Conservation (phyloP, 257 asterid species). For the Capsicum pubescens region DNA sequence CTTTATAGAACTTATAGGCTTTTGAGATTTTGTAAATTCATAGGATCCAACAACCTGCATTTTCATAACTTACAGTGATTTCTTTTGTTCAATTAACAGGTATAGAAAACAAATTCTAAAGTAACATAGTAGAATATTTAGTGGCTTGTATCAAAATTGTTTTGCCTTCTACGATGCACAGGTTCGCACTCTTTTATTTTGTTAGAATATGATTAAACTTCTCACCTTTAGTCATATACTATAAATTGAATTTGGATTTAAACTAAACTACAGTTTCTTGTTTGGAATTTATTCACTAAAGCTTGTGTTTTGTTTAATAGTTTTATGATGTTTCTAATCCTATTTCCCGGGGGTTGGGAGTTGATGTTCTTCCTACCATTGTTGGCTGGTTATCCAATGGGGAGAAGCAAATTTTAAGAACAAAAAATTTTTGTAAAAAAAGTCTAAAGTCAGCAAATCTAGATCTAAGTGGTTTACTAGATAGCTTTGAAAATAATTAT, state of each 20-base stretch:
- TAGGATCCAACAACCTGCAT: too few relatives aligned
- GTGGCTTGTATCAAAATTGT: conserved; percentile 78
- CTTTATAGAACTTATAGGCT: too few relatives aligned
- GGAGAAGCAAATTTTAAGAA: conserved; percentile 63
- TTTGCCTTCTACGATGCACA: conserved; percentile 71
- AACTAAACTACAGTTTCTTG: background rate
- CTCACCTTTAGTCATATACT: background rate
- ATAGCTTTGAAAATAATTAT: conserved; percentile 67
- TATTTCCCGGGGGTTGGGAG: conserved; percentile 57
- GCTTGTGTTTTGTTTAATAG: conserved; percentile 40
- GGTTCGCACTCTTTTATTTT: conserved; percentile 47
- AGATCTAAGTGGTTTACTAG: conserved; percentile 73
- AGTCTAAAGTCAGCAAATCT: conserved; percentile 73
- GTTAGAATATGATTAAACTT: background rate
- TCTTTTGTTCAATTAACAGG: too few relatives aligned
- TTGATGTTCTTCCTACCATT: conserved; percentile 81
- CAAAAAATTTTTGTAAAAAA: conserved; percentile 74
- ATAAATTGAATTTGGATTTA: background rate
- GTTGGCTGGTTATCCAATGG: conserved; percentile 87
- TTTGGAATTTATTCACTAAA: background rate
- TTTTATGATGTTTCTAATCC: conserved; percentile 70
- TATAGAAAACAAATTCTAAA: too few relatives aligned
- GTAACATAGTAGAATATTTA: conserved; percentile 29
- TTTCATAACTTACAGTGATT: too few relatives aligned
- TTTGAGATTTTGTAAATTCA: too few relatives aligned